Conservation (phyloP, 768 basidiomycete species). For the Tulasnella sp. region DNA sequence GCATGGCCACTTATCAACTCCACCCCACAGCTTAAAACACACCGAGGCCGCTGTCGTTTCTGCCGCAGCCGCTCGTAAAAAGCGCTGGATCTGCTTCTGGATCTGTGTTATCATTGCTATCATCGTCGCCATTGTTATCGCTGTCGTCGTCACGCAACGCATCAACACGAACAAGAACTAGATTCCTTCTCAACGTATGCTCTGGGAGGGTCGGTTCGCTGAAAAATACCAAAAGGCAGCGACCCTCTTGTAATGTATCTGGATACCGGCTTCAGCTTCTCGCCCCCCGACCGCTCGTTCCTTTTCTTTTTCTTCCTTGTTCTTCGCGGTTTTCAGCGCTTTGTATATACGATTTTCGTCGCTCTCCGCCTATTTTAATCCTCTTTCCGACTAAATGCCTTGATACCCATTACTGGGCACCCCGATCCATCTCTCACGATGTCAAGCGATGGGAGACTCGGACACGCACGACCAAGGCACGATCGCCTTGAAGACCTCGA, state of each 20-base stretch:
- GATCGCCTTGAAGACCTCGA: background rate
- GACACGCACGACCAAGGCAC: background rate
- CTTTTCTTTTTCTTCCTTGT: background rate
- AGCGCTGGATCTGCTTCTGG: slow-evolving; percentile 96
- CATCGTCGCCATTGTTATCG: slow-evolving; percentile 61
- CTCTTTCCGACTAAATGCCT: background rate
- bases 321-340: background rate
- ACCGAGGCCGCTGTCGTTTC: slow-evolving; percentile 82
- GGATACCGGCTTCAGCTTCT: background rate
- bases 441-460: background rate
- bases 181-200: background rate
- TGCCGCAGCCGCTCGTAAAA: slow-evolving; percentile 84
- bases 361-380: background rate
- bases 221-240: background rate
- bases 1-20: slow-evolving; percentile 8
- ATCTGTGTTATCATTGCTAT: slow-evolving; percentile 60
- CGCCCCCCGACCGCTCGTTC: background rate
- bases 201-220: background rate
- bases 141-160: slow-evolving; percentile 53
- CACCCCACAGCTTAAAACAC: slow-evolving; percentile 58
- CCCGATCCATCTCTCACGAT: background rate
- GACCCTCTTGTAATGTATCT: background rate
- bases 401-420: background rate
- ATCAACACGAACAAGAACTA: slow-evolving; percentile 42
- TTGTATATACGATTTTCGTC: background rate